Conservation (phyloP, 2,329 filamentous ascomycete genomes). For the Xylaria polymorpha region DNA sequence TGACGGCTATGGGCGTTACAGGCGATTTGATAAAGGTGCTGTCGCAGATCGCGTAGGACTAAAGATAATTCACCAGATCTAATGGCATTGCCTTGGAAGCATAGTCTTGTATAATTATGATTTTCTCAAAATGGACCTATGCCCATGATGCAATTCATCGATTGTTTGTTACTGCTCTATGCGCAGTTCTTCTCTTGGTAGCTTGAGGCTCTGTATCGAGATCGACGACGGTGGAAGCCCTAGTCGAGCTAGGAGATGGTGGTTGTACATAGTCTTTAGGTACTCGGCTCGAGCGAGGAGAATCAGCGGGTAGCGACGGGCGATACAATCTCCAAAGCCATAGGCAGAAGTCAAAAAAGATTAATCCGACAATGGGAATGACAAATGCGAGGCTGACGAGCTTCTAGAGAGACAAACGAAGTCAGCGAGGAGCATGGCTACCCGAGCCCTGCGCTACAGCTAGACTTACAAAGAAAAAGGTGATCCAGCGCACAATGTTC, state of each 20-base stretch:
- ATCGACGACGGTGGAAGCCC: constrained; percentile 34
- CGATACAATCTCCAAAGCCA: constrained; percentile 63
- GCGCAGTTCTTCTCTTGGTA: constrained; percentile 38
- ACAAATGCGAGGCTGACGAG: constrained; percentile 57
- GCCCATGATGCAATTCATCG: constrained; percentile 20
- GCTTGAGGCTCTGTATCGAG: constrained; percentile 16
- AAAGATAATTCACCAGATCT: constrained; percentile 31
- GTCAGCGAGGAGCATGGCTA: constrained; percentile 28
- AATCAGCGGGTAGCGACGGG: constrained; percentile 41
- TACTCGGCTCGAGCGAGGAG: constrained; percentile 40
- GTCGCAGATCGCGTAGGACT: constrained; percentile 69
- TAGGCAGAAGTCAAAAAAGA: constrained; percentile 63
- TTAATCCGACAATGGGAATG: constrained; percentile 59
- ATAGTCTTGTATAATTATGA: constrained; percentile 29
- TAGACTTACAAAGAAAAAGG: constrained; percentile 51
- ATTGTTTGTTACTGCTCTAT: constrained; percentile 33
- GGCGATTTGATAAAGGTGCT: constrained; percentile 91
- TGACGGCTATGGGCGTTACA: constrained; percentile 98
- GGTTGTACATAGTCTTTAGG: constrained; percentile 36
- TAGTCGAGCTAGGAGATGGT: constrained; percentile 14
- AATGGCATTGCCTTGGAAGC: constrained; percentile 25
- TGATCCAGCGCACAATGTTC: constrained; percentile 48
- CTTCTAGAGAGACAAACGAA: constrained; percentile 42
- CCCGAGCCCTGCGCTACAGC: background rate
- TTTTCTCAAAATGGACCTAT: background rate